phyloP scores from a whole-genome alignment of 139 green algal genomes.

The Chlorella sp. region DNA sequence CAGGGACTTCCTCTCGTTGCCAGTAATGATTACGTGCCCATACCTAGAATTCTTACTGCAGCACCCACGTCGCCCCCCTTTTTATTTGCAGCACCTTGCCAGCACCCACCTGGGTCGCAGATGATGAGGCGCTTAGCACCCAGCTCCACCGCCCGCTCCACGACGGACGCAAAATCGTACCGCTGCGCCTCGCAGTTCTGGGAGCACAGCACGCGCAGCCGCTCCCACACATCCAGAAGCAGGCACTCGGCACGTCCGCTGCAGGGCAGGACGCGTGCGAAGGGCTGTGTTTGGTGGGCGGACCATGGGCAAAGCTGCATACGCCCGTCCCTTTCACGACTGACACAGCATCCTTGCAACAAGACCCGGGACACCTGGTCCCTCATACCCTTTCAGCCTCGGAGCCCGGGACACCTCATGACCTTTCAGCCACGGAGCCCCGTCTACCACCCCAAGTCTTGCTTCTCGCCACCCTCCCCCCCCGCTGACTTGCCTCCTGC shows the following conservation, averaged over 20 bases:
- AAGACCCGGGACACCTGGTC: too few relatives aligned
- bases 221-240: slow-evolving; percentile 36
- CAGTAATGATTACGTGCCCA: not conserved
- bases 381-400: too few relatives aligned
- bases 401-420: too few relatives aligned
- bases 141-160: slow-evolving; percentile 43
- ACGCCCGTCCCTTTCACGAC: too few relatives aligned
- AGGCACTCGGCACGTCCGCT: slow-evolving; percentile 40
- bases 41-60: too few relatives aligned
- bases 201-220: slow-evolving; percentile 51
- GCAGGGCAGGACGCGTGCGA: not conserved
- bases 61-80: not conserved
- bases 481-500: too few relatives aligned
- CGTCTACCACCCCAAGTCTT: too few relatives aligned
- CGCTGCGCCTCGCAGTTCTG: slow-evolving; percentile 46
- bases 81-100: not conserved
- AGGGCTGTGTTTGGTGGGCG: not conserved
- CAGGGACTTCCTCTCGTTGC: too few relatives aligned
- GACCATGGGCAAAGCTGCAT: too few relatives aligned
- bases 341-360: too few relatives aligned
- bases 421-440: too few relatives aligned
- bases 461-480: too few relatives aligned
- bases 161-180: slow-evolving; percentile 30
- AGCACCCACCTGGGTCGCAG: slow-evolving; percentile 33
- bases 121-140: slow-evolving; percentile 57